A percentile compares a stretch with the other conserved stretches of the same genome.
Conservation (phyloP, 2,329 filamentous ascomycete species). For the Beauveria sp. region DNA sequence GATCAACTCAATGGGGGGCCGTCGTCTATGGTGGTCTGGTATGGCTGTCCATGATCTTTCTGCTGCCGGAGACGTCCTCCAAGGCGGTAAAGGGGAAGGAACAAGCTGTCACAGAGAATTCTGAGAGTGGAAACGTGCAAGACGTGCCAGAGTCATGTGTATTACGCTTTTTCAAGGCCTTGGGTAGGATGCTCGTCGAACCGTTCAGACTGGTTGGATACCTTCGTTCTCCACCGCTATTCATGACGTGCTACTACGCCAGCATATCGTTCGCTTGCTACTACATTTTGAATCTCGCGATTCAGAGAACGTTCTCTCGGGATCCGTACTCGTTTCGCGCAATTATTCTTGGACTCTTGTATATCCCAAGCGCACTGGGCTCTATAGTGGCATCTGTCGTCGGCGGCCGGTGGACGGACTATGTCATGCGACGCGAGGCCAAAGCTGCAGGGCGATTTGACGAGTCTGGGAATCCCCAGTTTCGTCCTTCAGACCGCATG, state of each 20-base stretch:
- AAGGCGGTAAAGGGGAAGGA: background rate
- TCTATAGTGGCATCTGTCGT: background rate
- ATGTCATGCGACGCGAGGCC: background rate
- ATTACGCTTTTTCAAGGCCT: background rate
- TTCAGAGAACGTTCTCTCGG: background rate
- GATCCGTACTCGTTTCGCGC: background rate
- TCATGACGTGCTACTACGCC: background rate
- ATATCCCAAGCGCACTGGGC: background rate
- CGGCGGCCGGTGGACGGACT: background rate
- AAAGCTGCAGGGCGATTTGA: background rate
- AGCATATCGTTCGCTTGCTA: background rate
- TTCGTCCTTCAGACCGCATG: background rate
- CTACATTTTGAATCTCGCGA: background rate
- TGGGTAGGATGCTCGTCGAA: background rate
- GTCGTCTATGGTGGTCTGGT: conserved; percentile 59
- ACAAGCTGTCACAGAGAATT: background rate
- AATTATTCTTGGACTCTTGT: background rate
- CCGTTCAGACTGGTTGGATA: background rate
- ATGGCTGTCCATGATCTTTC: conserved; percentile 49
- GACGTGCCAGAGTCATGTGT: background rate
- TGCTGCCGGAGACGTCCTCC: conserved; percentile 14
- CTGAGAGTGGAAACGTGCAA: background rate
- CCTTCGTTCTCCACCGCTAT: background rate
- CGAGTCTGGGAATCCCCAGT: background rate
- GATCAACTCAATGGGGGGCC: conserved; percentile 71